Evolutionary conservation across 129 eudicot species (phyloP).

Genomic region (Chrysanthemum makinoi): DNA sequence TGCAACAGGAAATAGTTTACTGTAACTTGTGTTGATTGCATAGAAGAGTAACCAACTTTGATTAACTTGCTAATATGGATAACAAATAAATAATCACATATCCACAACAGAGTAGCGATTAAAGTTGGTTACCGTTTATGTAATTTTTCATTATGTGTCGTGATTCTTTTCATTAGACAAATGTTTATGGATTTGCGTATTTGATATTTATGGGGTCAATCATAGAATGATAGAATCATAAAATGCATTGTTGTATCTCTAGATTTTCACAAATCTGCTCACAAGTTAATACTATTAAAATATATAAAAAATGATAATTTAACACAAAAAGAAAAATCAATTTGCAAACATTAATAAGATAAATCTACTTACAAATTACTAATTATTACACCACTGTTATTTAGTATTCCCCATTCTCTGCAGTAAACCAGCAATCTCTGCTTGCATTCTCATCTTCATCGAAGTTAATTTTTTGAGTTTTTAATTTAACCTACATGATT

Average conservation of each 20-base stretch:
- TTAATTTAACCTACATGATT: too few relatives aligned
- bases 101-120: not conserved
- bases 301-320: not conserved
- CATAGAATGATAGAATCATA: not conserved
- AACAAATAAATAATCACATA: too few relatives aligned
- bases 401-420: slow-evolving; percentile 83
- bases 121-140: not conserved
- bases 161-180: too few relatives aligned
- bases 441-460: slow-evolving; percentile 78
- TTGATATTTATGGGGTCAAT: not conserved
- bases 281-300: not conserved
- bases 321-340: not conserved
- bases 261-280: not conserved
- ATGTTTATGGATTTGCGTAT: not conserved
- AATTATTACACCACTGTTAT: slow-evolving; percentile 47
- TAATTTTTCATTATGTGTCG: too few relatives aligned
- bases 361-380: not conserved
- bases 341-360: not conserved
- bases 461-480: too few relatives aligned
- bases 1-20: slow-evolving; percentile 9
- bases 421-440: slow-evolving; percentile 69
- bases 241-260: not conserved
- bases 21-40: too few relatives aligned
- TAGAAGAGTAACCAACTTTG: too few relatives aligned
- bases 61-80: too few relatives aligned